Evolutionary conservation across 495 filamentous ascomycete genomes (phyloP), one percentile per base, ranked within the genome.

Genomic region (Platismatia glauca): DNA sequence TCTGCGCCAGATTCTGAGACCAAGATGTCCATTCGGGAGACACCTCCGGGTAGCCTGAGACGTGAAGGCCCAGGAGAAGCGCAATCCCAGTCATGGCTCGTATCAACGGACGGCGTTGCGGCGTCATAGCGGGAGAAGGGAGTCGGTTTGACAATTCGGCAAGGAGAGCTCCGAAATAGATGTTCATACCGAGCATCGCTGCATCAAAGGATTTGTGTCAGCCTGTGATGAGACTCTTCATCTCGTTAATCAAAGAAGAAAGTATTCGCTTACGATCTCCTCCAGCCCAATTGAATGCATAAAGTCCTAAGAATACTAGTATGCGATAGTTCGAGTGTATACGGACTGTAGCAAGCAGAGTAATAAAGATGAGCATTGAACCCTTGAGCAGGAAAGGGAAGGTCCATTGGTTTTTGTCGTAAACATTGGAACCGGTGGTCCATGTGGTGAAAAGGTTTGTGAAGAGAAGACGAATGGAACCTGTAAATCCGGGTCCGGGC

Each of bases 381-480:
- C 81, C 82, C 66, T 79, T 78, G 37, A 88, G 71, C 48, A 88
- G 68, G 1, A 83, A 83, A n/a, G 83, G 69, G 43, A 88, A 64
- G 2, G 83, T 84, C 85, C 85, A 88, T 66, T 86, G 83, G 55
- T 86, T 82, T 31, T 80, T 80, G 64, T 87, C 85, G 64, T 86
- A 87, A 18, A 73, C 72, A 70, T 83, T 85, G 58, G 74, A 78
- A 4, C 76, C 77, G 7, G 67, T 78, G 11, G 81, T 82, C 85
- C 85, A 88, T 4, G 79, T 82, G 22, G 72, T 73, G 22, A 84
- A 74, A 60, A 82, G 75, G 60, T 80, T 80, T 48, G 74, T 65
- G 55, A 82, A 71, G 53, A 86, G 71, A 27, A 74, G 74, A 27
- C 68, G 35, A 9, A 75, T 57, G 64, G 75, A 57, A 20, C 31